Evolutionary conservation across 2,329 filamentous ascomycete species (phyloP), one percentile per base, ranked within the genome.

Genomic region (Scleromitrula shiraiana): DNA sequence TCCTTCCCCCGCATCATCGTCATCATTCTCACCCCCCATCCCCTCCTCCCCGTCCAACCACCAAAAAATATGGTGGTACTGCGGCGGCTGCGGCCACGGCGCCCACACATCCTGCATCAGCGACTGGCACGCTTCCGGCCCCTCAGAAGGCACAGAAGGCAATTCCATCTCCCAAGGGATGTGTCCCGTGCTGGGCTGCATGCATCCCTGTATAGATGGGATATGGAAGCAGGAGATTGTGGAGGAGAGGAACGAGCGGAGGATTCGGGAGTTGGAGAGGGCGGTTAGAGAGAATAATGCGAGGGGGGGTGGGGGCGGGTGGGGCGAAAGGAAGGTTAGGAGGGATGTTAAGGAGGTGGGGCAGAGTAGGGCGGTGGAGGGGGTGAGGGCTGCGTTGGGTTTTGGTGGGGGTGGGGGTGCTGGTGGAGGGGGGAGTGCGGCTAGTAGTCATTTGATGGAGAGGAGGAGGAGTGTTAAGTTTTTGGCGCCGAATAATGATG

Each of bases 391-490:
- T 55, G 67, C 73, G 2, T 63, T 80, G 12, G 52, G 59, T 20
- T 62, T 64, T 47, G 51, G 30, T 9, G 50, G 42, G 3, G 42
- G 42, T 12, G 17, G 42, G 5, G 23, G 23, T 2, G 12, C 22
- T 2, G 26, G 22, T 22, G 35, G 9, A 32, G 29, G 29, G 6
- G 14, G 14, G 29, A 32, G 7, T 32, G 29, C 8, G 29, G 32
- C 41, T 9, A 44, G 37, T 2, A 46, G 62, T 2, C 61, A 59
- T 1, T 73, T 75, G 39, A 64, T 76, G 50, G 78, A 81, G 60
- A 68, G 77, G 53, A 70, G 77, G 60, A 82, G 81, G 70, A 82
- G 77, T 53, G 79, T 83, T 56, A 83, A 82, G 66, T 79, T 82
- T 64, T 73, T 63, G 47, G 56, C 56, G 7, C 61, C 62, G 10